A percentile compares a stretch with the other conserved stretches of the same genome.
Conservation (phyloP, 371 early-diverging fungal genomes). For the Apophysomyces trapeziformis region DNA sequence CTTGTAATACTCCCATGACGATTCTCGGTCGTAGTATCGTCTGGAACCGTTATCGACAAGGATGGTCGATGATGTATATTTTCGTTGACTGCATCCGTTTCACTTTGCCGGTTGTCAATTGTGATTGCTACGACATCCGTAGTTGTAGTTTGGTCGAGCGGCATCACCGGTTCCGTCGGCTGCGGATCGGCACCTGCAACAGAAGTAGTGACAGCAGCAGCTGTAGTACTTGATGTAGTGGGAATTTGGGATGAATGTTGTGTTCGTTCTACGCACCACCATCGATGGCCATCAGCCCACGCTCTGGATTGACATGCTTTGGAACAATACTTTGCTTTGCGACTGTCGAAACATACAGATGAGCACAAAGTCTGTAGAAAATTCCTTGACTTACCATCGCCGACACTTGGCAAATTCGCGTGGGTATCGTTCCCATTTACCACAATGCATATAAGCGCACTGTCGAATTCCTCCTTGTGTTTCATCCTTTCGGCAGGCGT, state of each 20-base stretch:
- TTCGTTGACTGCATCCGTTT: background rate
- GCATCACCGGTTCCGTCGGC: conserved; percentile 23
- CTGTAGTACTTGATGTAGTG: conserved; percentile 17
- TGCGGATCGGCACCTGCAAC: conserved; percentile 21
- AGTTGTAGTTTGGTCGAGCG: conserved; percentile 21
- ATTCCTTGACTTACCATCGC: conserved; percentile 49
- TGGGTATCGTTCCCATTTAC: conserved; percentile 72
- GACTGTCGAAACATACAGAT: conserved; percentile 21
- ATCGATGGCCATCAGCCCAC: conserved; percentile 77
- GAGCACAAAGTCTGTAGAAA: background rate
- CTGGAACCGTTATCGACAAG: conserved; percentile 4
- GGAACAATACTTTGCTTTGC: conserved; percentile 81
- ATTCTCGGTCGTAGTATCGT: background rate
- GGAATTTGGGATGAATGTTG: conserved; percentile 25
- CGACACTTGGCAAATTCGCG: conserved; percentile 82
- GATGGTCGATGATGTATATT: conserved; percentile 1
- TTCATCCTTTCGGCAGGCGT: conserved; percentile 79
- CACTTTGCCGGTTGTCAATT: conserved; percentile 21
- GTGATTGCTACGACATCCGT: conserved; percentile 22
- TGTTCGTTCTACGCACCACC: conserved; percentile 76
- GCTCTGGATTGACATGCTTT: conserved; percentile 74
- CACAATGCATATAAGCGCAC: conserved; percentile 76
- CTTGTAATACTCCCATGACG: background rate
- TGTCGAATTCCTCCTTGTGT: conserved; percentile 69
- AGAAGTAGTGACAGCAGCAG: conserved; percentile 23